Evolutionary conservation across 2,329 filamentous ascomycete species (phyloP), one percentile per base, ranked within the genome.

Genomic region (Cadophora luteo-olivacea): DNA sequence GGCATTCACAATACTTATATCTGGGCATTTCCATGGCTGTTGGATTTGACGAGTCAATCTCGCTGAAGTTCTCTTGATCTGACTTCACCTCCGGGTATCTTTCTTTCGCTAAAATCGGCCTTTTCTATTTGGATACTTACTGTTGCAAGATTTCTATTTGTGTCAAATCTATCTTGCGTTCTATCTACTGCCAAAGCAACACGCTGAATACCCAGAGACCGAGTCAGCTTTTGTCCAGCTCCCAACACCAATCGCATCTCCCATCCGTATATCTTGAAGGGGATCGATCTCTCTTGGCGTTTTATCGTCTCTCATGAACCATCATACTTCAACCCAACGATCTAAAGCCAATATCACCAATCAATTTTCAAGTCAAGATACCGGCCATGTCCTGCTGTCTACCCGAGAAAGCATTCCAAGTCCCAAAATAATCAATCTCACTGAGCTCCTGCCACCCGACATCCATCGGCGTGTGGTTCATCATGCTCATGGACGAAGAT

Each of bases 341-440:
- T 19, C 12, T 5, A 14, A n/a, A 9, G 14, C 6, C 41, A 11
- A 45, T 5, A 48, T 1, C 29, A 7, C 19, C 45, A 6, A 62
- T 24, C 8, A 36, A 6, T 25, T 8, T 9, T 69, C 45, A 66
- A 55, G 52, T 63, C 14, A 61, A 22, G 33, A 64, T 55, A 16
- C 60, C 58, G 52, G 36, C 62, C 41, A 38, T 38, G 11, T 61
- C 64, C 60, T 66, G 45, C 61, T 52, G 41, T 45, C 29, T 32
- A 3, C 63, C 63, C 6, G 52, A 33, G 22, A 57, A 57, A 16
- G 62, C 67, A 58, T 67, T 41, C 65, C 64, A 66, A 11, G 62
- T 62, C 24, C 19, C 57, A 22, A 65, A 68, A 58, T 67, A 67
- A 49, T 66, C 57, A 61, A 68, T 25, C 49, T 66, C 45, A 11